phyloP scores from a whole-genome alignment of 345 rosid species.

The Acer saccharum region DNA sequence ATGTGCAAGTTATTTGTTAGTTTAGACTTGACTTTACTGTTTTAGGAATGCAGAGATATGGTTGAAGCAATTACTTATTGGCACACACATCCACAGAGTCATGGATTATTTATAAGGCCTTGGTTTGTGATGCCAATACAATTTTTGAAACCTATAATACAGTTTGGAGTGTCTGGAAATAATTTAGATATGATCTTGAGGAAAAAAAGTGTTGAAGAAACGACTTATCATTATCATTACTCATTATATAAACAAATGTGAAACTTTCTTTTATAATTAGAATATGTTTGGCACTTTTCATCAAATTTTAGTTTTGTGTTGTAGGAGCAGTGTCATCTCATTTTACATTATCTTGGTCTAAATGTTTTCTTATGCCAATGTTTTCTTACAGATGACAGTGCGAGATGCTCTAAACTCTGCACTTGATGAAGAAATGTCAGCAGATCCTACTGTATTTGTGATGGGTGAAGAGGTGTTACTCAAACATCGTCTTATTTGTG shows the following conservation, averaged over 20 bases:
- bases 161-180: not conserved
- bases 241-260: no score
- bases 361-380: not conserved
- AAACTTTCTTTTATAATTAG: no score
- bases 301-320: not conserved
- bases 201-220: no score
- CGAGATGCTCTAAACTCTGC: slow-evolving; percentile 88
- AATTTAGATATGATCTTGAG: not conserved
- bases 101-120: no score
- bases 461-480: slow-evolving; percentile 91
- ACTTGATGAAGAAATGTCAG: slow-evolving; percentile 93
- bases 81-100: no score
- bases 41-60: no score
- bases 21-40: no score
- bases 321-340: not conserved
- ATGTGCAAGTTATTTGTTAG: no score
- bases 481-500: not conserved
- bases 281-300: not conserved
- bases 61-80: no score
- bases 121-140: no score
- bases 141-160: no score
- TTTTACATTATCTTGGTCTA: not conserved
- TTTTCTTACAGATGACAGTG: slow-evolving; percentile 58
- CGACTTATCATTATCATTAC: no score
- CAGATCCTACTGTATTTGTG: slow-evolving; percentile 83